Conservation (phyloP, 1,284 basidiomycete genomes). For the Exsudoporus floridanus region DNA sequence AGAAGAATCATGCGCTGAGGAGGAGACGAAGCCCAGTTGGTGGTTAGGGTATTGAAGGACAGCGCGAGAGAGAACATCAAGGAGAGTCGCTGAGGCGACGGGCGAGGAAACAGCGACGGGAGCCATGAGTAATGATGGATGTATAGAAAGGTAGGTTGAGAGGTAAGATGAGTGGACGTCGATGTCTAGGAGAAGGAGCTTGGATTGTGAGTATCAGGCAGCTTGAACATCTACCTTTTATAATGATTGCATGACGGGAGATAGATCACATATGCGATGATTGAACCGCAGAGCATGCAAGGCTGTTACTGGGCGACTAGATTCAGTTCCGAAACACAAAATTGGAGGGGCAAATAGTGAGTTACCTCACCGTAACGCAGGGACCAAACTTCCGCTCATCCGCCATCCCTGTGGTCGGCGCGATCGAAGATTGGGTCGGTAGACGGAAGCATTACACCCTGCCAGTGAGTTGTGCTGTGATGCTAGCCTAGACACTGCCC, state of each 20-base stretch:
- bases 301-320: slow-evolving; percentile 1
- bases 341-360: background rate
- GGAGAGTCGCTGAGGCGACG: slow-evolving; percentile 16
- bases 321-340: background rate
- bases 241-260: slow-evolving; percentile 1
- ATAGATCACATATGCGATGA: background rate
- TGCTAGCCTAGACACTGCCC: slow-evolving; percentile 1
- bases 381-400: background rate
- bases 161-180: background rate
- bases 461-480: background rate
- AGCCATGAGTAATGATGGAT: slow-evolving; percentile 14
- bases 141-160: background rate
- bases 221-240: slow-evolving; percentile 9
- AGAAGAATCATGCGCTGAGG: slow-evolving; percentile 33
- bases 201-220: background rate
- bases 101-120: slow-evolving; percentile 13
- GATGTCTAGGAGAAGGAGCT: slow-evolving; percentile 1
- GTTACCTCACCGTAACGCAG: slow-evolving; percentile 2
- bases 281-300: background rate
- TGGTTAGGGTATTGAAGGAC: slow-evolving; percentile 26
- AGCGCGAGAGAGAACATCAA: slow-evolving; percentile 26
- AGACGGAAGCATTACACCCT: background rate
- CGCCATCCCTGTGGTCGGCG: background rate
- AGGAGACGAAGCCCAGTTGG: slow-evolving; percentile 30
- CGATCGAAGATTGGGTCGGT: slow-evolving; percentile 13